phyloP scores from a whole-genome alignment of 495 filamentous ascomycete species.

The Saxophila tyrrhenica region DNA sequence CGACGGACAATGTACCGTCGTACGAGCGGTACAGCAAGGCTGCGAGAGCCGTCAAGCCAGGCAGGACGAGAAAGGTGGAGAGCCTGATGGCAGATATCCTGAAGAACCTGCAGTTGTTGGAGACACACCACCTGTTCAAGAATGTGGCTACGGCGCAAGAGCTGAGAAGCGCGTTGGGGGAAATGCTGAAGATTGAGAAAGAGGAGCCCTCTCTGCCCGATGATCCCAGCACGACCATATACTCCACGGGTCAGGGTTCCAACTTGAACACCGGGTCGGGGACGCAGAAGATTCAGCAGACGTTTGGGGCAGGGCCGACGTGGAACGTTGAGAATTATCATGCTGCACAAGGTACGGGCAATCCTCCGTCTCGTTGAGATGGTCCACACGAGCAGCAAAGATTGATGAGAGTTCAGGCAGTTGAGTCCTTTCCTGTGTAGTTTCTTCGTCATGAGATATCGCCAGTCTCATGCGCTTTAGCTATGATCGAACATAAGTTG shows the following conservation, averaged over 20 bases:
- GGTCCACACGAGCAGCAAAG: neutral
- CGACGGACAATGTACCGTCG: neutral
- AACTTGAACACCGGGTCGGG: neutral
- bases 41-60: neutral
- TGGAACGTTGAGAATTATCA: neutral
- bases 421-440: no score
- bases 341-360: neutral
- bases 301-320: neutral
- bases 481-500: no score
- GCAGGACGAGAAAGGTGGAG: neutral
- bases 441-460: no score
- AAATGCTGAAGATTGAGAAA: neutral
- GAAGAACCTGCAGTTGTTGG: neutral
- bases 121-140: neutral
- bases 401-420: no score
- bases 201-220: neutral
- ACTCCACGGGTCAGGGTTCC: neutral
- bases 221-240: neutral
- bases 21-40: neutral
- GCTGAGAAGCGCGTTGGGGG: neutral
- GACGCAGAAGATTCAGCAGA: neutral
- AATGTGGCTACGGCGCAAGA: neutral
- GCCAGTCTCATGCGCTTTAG: no score
- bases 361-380: neutral
- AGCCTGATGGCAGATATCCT: neutral